phyloP scores from a whole-genome alignment of 345 rosid genomes.

The Conringia planisiliqua region DNA sequence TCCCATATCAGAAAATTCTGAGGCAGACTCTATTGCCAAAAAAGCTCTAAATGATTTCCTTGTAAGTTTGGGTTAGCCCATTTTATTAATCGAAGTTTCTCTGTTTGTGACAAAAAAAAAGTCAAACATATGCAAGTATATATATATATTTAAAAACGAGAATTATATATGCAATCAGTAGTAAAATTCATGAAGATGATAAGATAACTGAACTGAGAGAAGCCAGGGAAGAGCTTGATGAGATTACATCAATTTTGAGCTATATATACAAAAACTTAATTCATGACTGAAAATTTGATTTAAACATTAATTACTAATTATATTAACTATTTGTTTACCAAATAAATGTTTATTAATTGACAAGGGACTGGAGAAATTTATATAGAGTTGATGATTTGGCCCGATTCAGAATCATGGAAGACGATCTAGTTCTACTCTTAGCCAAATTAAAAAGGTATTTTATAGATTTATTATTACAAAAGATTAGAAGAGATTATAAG shows the following conservation, averaged over 20 bases:
- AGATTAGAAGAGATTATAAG: too few relatives aligned
- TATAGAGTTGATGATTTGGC: not conserved
- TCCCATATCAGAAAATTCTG: too few relatives aligned
- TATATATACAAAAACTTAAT: not conserved
- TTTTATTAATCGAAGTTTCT: too few relatives aligned
- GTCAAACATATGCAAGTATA: too few relatives aligned
- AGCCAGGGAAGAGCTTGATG: not conserved
- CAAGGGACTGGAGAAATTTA: not conserved
- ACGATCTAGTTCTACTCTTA: not conserved
- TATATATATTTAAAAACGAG: too few relatives aligned
- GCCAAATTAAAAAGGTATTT: not conserved
- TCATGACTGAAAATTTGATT: not conserved
- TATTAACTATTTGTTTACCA: not conserved
- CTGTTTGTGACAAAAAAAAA: too few relatives aligned
- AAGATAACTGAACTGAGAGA: not conserved
- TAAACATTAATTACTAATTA: not conserved
- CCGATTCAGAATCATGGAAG: slow-evolving; percentile 2
- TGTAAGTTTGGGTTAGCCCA: too few relatives aligned
- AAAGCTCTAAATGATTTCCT: too few relatives aligned
- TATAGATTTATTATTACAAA: not conserved
- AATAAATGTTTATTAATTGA: not conserved
- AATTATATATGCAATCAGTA: not conserved
- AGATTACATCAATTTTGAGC: not conserved
- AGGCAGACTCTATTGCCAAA: too few relatives aligned
- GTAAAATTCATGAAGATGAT: not conserved